Conservation (phyloP, 257 asterid genomes). For the Scutellaria baicalensis region DNA sequence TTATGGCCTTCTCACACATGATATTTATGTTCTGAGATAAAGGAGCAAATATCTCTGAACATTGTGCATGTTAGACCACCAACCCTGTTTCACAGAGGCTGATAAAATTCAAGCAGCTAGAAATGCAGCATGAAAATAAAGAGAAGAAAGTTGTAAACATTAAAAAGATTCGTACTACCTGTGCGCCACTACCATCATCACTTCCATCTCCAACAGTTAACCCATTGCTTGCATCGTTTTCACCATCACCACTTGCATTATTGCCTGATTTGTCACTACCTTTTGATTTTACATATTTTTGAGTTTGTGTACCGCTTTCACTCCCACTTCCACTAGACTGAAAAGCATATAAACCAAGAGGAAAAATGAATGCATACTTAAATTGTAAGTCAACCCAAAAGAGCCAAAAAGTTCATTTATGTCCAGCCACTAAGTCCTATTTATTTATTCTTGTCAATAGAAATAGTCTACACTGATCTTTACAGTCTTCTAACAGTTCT, state of each 20-base stretch:
- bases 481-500: not conserved
- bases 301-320: conserved; percentile 72
- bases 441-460: not conserved
- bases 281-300: conserved; percentile 59
- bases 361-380: not conserved
- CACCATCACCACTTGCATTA: conserved; percentile 47
- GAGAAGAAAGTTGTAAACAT: not conserved
- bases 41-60: not conserved
- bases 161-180: conserved; percentile 32
- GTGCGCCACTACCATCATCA: conserved; percentile 75
- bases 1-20: not conserved
- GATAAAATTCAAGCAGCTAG: not conserved
- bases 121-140: not conserved
- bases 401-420: not conserved
- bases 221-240: conserved; percentile 43
- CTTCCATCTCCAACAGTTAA: conserved; percentile 49
- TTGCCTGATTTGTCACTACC: conserved; percentile 39
- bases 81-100: not conserved
- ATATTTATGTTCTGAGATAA: not conserved
- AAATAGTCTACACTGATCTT: not conserved
- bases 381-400: not conserved
- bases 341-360: conserved; percentile 24
- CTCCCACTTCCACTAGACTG: conserved; percentile 98
- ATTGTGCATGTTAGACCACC: not conserved
- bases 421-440: not conserved